Conservation (phyloP, 192 early-diverging fungal species). For the Physocladia obscura region DNA sequence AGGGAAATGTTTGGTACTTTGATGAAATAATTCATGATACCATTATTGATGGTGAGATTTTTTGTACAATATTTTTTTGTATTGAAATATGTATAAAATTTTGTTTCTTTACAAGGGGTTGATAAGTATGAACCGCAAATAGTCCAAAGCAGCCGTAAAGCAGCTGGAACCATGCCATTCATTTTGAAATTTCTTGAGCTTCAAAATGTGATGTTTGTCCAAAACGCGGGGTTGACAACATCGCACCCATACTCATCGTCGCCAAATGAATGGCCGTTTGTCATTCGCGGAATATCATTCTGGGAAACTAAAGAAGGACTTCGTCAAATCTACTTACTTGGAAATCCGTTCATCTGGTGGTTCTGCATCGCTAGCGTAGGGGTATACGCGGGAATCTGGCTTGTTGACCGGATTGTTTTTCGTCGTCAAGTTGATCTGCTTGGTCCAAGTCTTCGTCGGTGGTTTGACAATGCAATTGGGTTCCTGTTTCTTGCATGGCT, state of each 20-base stretch:
- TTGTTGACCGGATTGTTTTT: slow-evolving; percentile 69
- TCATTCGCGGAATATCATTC: slow-evolving; percentile 84
- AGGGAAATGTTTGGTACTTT: slow-evolving; percentile 75
- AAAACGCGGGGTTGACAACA: slow-evolving; percentile 86
- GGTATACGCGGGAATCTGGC: slow-evolving; percentile 63
- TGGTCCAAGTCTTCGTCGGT: slow-evolving; percentile 51
- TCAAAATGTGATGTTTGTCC: slow-evolving; percentile 83
- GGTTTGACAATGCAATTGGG: slow-evolving; percentile 59
- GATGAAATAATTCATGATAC: slow-evolving; percentile 66
- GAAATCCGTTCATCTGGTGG: slow-evolving; percentile 91
- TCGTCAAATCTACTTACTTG: slow-evolving; percentile 86
- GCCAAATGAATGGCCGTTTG: slow-evolving; percentile 86
- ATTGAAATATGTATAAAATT: slow-evolving; percentile 24
- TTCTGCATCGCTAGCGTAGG: slow-evolving; percentile 53
- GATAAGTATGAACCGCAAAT: slow-evolving; percentile 40
- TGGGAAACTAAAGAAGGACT: slow-evolving; percentile 79
- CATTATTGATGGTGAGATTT: slow-evolving; percentile 56
- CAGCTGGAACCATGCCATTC: slow-evolving; percentile 67
- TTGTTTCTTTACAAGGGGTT: slow-evolving; percentile 12
- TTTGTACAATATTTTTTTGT: background rate
- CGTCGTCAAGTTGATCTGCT: slow-evolving; percentile 71
- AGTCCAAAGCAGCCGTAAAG: slow-evolving; percentile 37
- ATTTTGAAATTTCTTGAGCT: slow-evolving; percentile 84
- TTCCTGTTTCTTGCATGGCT: slow-evolving; percentile 84
- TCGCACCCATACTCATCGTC: slow-evolving; percentile 92